Evolutionary conservation across 2,329 filamentous ascomycete genomes (phyloP).

Genomic region (Aspergillus fumigatus): DNA sequence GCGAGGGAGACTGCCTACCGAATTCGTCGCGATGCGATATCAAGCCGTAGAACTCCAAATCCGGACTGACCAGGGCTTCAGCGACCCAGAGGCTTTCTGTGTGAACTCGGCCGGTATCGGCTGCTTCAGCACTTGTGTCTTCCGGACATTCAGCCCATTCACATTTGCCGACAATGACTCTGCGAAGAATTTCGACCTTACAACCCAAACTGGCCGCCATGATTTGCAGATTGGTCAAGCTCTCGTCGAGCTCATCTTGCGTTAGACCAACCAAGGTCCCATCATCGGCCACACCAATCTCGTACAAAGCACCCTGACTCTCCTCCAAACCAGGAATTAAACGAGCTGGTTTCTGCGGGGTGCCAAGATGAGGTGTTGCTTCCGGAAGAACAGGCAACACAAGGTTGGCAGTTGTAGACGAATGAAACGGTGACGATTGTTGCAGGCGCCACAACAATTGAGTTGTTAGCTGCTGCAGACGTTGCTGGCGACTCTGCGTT

Average conservation of each 20-base stretch:
- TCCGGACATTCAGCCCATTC: conserved; percentile 50
- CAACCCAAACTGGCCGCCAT: conserved; percentile 95
- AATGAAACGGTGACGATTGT: conserved; percentile 88
- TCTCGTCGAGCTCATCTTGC: conserved; percentile 88
- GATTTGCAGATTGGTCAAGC: conserved; percentile 72
- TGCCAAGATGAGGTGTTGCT: conserved; percentile 53
- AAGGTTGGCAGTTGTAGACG: conserved; percentile 69
- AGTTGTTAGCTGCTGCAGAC: conserved; percentile 87
- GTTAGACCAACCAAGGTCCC: conserved; percentile 84
- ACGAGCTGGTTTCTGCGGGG: conserved; percentile 49
- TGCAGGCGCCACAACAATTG: conserved; percentile 92
- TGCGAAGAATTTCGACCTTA: conserved; percentile 72
- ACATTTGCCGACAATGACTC: conserved; percentile 79
- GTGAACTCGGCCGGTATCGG: conserved; percentile 23
- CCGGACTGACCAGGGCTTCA: conserved; percentile 81
- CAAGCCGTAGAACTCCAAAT: conserved; percentile 47
- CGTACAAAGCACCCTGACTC: conserved; percentile 87
- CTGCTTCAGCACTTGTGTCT: conserved; percentile 15
- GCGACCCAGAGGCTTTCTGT: conserved; percentile 72
- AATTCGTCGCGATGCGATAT: conserved; percentile 7
- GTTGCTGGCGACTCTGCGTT: conserved; percentile 70
- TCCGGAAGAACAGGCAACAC: conserved; percentile 73
- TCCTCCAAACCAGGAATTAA: conserved; percentile 77
- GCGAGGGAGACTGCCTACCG: conserved; percentile 1
- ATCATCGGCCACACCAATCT: conserved; percentile 94